A percentile compares a stretch with the other conserved stretches of the same genome.
These are phyloP conservation scores for Aphanocladium album DNA, from an alignment of 2,329 filamentous ascomycete genomes.

Conservation along the genomic window DNA sequence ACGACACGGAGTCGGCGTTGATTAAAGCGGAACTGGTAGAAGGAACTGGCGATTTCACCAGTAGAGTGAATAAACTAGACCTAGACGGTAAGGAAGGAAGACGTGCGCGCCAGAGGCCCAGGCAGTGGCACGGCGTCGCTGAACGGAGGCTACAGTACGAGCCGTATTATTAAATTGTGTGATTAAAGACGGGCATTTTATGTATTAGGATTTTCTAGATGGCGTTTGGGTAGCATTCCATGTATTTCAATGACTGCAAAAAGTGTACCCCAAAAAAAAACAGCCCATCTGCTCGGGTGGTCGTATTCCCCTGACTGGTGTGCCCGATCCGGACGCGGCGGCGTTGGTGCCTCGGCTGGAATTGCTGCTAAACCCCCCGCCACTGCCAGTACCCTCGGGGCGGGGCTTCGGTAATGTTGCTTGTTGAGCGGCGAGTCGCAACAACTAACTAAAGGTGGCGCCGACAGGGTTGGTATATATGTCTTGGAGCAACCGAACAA, in stretches of 20 bases:
- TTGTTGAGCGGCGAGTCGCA: background rate
- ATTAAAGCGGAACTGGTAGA: background rate
- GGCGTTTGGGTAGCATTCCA: background rate
- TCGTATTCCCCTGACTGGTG: constrained; percentile 5
- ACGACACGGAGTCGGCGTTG: background rate
- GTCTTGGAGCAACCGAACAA: background rate
- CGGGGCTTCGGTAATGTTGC: constrained; percentile 7
- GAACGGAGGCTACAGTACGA: background rate
- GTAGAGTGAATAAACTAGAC: too few relatives aligned
- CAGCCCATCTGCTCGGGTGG: constrained; percentile 5
- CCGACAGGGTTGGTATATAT: constrained; percentile 5
- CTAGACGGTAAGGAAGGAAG: too few relatives aligned
- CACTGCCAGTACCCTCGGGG: background rate
- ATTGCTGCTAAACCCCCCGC: background rate
- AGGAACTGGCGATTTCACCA: too few relatives aligned
- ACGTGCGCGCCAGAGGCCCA: background rate
- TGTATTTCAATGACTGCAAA: background rate
- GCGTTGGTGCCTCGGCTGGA: constrained; percentile 4
- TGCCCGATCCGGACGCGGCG: background rate
- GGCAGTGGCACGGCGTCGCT: background rate
- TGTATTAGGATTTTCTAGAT: background rate
- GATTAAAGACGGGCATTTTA: background rate
- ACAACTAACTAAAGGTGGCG: background rate
- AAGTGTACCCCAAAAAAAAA: background rate
- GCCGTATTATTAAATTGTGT: background rate